Evolutionary conservation across 2,329 filamentous ascomycete genomes (phyloP).

Genomic region (Stenocarpella maydis): DNA sequence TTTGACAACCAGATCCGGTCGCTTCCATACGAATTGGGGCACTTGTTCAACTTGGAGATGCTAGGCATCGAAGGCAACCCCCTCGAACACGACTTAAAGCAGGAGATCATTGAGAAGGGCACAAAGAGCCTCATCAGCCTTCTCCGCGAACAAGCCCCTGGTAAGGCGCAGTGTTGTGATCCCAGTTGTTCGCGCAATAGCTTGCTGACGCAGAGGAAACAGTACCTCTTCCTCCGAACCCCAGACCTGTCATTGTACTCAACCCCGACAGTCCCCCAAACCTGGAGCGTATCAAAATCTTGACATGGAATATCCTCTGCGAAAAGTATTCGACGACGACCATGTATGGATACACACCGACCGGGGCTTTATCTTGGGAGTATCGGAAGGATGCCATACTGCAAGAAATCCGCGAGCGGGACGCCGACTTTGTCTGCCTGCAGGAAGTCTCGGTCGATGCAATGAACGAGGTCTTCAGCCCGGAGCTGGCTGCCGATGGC

Average conservation of each 20-base stretch:
- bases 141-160: conserved; percentile 83
- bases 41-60: conserved; percentile 85
- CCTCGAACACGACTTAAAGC: conserved; percentile 77
- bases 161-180: conserved; percentile 60
- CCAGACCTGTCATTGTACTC: conserved; percentile 82
- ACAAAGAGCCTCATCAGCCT: conserved; percentile 85
- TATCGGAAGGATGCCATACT: conserved; percentile 85
- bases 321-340: conserved; percentile 88
- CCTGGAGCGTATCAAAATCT: conserved; percentile 79
- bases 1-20: conserved; percentile 90
- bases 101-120: conserved; percentile 85
- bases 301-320: conserved; percentile 96
- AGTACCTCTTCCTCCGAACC: conserved; percentile 81
- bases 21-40: conserved; percentile 87
- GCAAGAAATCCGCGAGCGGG: conserved; percentile 78
- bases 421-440: conserved; percentile 89
- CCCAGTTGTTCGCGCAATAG: neutral
- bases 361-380: conserved; percentile 83
- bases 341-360: conserved; percentile 90
- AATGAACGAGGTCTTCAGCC: conserved; percentile 89
- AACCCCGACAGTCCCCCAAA: conserved; percentile 68
- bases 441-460: conserved; percentile 94
- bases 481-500: conserved; percentile 83
- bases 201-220: conserved; percentile 4
- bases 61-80: conserved; percentile 94